These are phyloP conservation scores for Trichoderma sp. DNA, from an alignment of 2,329 filamentous ascomycete species.

Conservation along the genomic window DNA sequence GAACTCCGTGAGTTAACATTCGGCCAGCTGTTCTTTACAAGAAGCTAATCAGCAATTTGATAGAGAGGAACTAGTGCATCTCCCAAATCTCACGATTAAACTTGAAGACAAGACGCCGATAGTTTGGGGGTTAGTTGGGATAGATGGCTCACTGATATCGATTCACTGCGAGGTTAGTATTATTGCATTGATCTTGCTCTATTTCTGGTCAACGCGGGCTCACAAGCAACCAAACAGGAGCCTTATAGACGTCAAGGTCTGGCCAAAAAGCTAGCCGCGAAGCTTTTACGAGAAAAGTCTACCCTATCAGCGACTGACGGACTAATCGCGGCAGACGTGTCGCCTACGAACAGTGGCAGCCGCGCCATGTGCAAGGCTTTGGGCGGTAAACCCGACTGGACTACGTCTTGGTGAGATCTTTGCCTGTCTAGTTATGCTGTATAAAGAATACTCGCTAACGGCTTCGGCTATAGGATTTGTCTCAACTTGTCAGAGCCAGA, in stretches of 20 bases:
- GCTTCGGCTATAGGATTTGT: not conserved
- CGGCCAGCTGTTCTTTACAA: too few species aligned
- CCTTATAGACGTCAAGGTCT: constrained; percentile 62
- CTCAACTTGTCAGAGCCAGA: not conserved
- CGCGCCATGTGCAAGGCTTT: constrained; percentile 63
- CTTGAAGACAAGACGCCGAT: constrained; percentile 51
- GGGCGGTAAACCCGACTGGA: constrained; percentile 58
- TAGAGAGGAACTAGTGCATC: constrained; percentile 45
- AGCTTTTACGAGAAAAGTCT: constrained; percentile 56
- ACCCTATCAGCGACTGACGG: constrained; percentile 49
- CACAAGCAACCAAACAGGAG: constrained; percentile 38
- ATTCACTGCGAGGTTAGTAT: constrained; percentile 58
- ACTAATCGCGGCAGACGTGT: constrained; percentile 65
- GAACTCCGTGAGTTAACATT: constrained; percentile 47
- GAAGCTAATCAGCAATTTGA: not conserved
- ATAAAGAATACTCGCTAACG: not conserved
- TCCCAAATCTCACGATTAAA: constrained; percentile 52
- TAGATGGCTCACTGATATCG: constrained; percentile 62
- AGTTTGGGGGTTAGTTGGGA: constrained; percentile 65
- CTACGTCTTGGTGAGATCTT: constrained; percentile 57
- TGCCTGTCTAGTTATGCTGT: not conserved
- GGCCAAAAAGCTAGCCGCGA: constrained; percentile 62
- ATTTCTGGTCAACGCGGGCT: too few species aligned
- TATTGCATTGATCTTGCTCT: too few species aligned
- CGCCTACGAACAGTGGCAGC: constrained; percentile 60